These are phyloP conservation scores for Penicillium paxilli DNA, from an alignment of 495 filamentous ascomycete genomes.

Conservation along the genomic window DNA sequence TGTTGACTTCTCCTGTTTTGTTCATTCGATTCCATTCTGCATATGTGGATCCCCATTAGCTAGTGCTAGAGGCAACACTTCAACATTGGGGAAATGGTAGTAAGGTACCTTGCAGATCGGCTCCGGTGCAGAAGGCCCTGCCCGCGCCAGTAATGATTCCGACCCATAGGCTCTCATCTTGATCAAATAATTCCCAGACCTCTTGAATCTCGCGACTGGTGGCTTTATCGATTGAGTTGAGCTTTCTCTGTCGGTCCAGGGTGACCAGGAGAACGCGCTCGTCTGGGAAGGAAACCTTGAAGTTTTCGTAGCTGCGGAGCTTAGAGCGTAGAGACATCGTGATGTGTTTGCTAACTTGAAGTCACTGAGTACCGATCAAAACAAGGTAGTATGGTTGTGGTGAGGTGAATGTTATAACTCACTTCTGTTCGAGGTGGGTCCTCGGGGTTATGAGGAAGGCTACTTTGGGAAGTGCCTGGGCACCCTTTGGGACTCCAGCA, in stretches of 20 bases:
- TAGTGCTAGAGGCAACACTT: not conserved
- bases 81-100: not conserved
- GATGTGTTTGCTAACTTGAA: not conserved
- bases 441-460: not conserved
- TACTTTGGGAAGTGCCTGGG: too few species aligned
- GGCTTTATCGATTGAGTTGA: slow-evolving; percentile 48
- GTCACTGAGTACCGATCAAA: not conserved
- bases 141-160: slow-evolving; percentile 57
- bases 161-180: slow-evolving; percentile 50
- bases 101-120: slow-evolving; percentile 46
- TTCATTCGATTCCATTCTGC: slow-evolving; percentile 44
- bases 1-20: slow-evolving; percentile 34
- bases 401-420: not conserved
- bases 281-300: slow-evolving; percentile 41
- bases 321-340: slow-evolving; percentile 26
- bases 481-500: not conserved
- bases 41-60: not conserved
- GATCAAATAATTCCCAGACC: slow-evolving; percentile 54
- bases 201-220: slow-evolving; percentile 49
- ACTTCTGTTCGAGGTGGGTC: not conserved
- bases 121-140: slow-evolving; percentile 57
- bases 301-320: slow-evolving; percentile 23
- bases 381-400: not conserved
- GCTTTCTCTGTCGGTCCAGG: slow-evolving; percentile 43
- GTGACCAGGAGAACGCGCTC: slow-evolving; percentile 44